Conservation (phyloP, 345 rosid species). For the Lepidium africanum region DNA sequence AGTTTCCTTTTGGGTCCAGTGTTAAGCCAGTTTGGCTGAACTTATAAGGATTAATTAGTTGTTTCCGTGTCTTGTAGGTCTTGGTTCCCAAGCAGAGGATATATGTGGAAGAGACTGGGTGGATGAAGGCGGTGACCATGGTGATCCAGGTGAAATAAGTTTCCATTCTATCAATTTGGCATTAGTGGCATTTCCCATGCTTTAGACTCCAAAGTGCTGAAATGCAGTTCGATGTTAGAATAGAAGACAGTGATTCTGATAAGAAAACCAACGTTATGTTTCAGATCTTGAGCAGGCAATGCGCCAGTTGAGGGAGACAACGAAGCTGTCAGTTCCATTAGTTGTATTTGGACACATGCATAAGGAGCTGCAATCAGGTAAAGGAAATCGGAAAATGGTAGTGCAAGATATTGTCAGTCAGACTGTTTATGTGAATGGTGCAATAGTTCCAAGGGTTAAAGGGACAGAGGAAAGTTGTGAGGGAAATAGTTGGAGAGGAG, state of each 20-base stretch:
- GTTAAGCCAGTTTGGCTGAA: not conserved
- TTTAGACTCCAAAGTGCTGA: not conserved
- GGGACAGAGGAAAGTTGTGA: not conserved
- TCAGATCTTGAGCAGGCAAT: slow-evolving; percentile 78
- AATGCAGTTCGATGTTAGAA: not conserved
- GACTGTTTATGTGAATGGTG: slow-evolving; percentile 64
- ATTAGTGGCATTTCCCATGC: not conserved
- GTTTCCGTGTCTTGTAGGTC: slow-evolving; percentile 42
- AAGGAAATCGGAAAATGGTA: slow-evolving; percentile 64
- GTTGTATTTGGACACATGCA: slow-evolving; percentile 95
- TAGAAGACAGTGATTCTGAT: not conserved
- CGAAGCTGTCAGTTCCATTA: slow-evolving; percentile 35
- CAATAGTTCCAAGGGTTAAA: slow-evolving; percentile 71
- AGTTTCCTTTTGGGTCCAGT: slow-evolving; percentile 8
- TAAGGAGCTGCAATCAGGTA: slow-evolving; percentile 55
- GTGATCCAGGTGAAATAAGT: slow-evolving; percentile 65
- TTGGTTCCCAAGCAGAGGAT: slow-evolving; percentile 63
- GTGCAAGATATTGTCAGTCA: slow-evolving; percentile 39
- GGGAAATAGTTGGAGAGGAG: not conserved
- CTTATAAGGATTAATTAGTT: not conserved
- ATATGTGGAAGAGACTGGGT: slow-evolving; percentile 85
- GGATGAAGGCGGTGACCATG: slow-evolving; percentile 73
- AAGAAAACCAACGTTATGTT: not conserved
- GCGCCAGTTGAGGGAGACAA: slow-evolving; percentile 46
- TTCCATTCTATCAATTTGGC: not conserved